Percentiles rank a stretch among this genome's conserved stretches.
Evolutionary conservation across 306 rosid genomes (phyloP).

Genomic region (Arachis hypogaea): DNA sequence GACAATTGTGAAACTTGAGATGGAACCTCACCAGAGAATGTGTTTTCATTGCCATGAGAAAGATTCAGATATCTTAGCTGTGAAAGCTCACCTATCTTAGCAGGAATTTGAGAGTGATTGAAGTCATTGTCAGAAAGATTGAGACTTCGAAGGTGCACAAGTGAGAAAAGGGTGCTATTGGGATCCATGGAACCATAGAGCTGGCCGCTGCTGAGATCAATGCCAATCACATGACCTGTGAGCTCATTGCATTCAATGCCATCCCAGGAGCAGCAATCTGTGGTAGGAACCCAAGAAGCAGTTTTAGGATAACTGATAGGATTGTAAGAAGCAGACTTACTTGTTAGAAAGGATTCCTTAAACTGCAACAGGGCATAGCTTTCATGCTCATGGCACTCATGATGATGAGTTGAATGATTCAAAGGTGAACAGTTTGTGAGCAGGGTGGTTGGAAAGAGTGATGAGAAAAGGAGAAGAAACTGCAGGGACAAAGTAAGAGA

Average conservation of each 20-base stretch:
- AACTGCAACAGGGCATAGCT: constrained; percentile 38
- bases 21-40: too few species aligned
- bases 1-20: too few species aligned
- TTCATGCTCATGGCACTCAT: constrained; percentile 31
- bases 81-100: constrained; percentile 12
- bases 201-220: constrained; percentile 36
- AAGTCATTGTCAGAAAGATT: constrained; percentile 42
- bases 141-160: constrained; percentile 20
- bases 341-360: constrained; percentile 28
- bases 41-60: too few species aligned
- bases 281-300: constrained; percentile 31
- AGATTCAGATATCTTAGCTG: too few species aligned
- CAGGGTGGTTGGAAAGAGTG: too few species aligned
- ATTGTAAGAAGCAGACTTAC: background rate
- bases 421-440: background rate
- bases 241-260: constrained; percentile 37
- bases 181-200: constrained; percentile 21
- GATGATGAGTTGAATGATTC: background rate
- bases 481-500: background rate
- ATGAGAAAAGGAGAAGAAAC: background rate
- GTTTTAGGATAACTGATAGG: constrained; percentile 38
- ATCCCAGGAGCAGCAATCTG: constrained; percentile 44
- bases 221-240: constrained; percentile 26
- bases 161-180: constrained; percentile 6
- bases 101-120: constrained; percentile 42